Conservation (phyloP, 345 rosid genomes). For the Xanthoceras sorbifolium region DNA sequence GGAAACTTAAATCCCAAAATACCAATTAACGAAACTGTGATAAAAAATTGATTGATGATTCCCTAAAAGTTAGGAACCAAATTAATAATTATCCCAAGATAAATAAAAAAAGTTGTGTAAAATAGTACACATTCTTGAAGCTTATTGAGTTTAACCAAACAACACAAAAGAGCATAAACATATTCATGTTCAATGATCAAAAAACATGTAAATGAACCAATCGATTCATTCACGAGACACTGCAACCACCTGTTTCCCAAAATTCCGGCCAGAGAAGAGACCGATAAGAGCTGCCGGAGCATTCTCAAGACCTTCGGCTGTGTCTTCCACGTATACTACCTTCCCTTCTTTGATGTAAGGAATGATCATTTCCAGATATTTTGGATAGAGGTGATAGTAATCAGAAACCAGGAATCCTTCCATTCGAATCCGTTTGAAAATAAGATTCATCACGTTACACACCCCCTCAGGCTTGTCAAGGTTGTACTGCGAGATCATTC, state of each 20-base stretch:
- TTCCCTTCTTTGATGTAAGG: conserved; percentile 44
- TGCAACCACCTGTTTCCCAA: conserved; percentile 51
- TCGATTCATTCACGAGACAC: conserved; percentile 42
- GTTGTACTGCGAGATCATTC: conserved; percentile 64
- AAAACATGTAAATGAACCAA: no score
- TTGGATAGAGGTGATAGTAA: conserved; percentile 29
- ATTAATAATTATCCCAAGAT: no score
- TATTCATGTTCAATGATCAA: no score
- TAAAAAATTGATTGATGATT: no score
- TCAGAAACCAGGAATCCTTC: conserved; percentile 27
- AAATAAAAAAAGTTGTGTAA: no score
- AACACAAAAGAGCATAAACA: no score
- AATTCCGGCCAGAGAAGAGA: conserved; percentile 50
- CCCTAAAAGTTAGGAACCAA: no score
- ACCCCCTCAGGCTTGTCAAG: conserved; percentile 42
- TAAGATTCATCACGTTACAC: conserved; percentile 24
- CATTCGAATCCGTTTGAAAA: conserved; percentile 36
- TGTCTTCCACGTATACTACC: conserved; percentile 54
- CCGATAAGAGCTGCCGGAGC: conserved; percentile 53
- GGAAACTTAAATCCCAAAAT: no score
- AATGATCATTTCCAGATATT: conserved; percentile 42
- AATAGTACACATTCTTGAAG: no score
- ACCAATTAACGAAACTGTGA: no score
- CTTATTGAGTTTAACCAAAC: no score
- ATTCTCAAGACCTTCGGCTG: conserved; percentile 49